Evolutionary conservation across 2,329 filamentous ascomycete genomes (phyloP).

Genomic region (Fonsecaea nubica): DNA sequence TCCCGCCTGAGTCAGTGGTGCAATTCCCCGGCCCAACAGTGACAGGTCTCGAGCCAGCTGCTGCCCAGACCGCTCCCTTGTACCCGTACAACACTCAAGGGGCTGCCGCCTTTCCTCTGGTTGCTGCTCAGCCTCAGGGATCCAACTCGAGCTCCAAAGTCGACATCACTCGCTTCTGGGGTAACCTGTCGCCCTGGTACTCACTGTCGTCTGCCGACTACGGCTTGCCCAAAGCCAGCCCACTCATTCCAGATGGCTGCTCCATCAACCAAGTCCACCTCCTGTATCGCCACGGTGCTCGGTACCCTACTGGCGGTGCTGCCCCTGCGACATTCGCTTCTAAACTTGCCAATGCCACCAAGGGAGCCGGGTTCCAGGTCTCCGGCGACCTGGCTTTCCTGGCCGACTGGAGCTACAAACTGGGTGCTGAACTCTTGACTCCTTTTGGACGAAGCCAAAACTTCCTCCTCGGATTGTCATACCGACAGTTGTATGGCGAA

Average conservation of each 20-base stretch:
- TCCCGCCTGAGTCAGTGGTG: slow-evolving; percentile 9
- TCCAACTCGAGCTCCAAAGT: slow-evolving; percentile 12
- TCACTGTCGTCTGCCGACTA: slow-evolving; percentile 18
- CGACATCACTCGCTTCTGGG: slow-evolving; percentile 17
- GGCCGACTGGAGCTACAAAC: slow-evolving; percentile 70
- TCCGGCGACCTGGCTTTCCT: slow-evolving; percentile 69
- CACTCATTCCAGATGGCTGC: slow-evolving; percentile 60
- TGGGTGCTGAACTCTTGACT: slow-evolving; percentile 75
- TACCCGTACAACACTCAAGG: slow-evolving; percentile 19
- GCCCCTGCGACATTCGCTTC: slow-evolving; percentile 63
- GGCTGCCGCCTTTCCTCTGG: slow-evolving; percentile 14
- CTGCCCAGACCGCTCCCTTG: slow-evolving; percentile 13
- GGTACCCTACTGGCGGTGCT: slow-evolving; percentile 71
- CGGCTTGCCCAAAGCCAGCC: slow-evolving; percentile 11
- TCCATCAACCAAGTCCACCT: slow-evolving; percentile 75
- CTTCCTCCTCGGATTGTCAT: slow-evolving; percentile 72
- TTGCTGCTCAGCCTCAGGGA: slow-evolving; percentile 13
- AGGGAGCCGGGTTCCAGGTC: slow-evolving; percentile 60
- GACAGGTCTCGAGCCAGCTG: slow-evolving; percentile 15
- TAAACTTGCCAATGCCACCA: slow-evolving; percentile 62
- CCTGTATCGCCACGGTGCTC: slow-evolving; percentile 74
- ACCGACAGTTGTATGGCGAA: slow-evolving; percentile 72
- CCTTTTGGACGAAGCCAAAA: slow-evolving; percentile 75
- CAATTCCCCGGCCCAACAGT: slow-evolving; percentile 13
- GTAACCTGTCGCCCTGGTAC: slow-evolving; percentile 21